Evolutionary conservation across 2,329 filamentous ascomycete species (phyloP).

Genomic region (Sclerotinia glacialis): DNA sequence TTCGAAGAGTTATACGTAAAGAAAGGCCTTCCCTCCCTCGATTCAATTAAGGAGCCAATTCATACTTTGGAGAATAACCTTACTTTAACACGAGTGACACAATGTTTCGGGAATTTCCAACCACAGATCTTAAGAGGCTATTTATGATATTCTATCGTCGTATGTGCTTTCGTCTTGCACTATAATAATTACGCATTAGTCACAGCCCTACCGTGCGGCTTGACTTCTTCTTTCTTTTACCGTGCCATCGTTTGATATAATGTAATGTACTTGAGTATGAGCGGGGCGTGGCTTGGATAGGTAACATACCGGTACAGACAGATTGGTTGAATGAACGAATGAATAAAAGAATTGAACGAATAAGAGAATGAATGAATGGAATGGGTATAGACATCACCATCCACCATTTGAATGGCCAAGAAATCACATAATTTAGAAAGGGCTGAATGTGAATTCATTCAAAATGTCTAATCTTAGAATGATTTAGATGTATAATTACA

Average conservation of each 20-base stretch:
- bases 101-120: not conserved
- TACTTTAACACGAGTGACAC: not conserved
- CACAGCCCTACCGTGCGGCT: conserved; percentile 20
- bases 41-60: not conserved
- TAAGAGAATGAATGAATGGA: not conserved
- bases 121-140: not conserved
- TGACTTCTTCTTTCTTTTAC: not conserved
- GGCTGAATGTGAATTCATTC: not conserved
- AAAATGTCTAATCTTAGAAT: conserved; percentile 3
- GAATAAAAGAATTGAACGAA: not conserved
- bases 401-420: not conserved
- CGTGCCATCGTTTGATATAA: not conserved
- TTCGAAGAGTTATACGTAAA: not conserved
- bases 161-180: not conserved
- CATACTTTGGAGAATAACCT: not conserved
- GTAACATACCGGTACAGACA: not conserved
- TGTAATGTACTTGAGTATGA: not conserved
- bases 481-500: not conserved
- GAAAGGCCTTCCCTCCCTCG: not conserved
- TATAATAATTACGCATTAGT: not conserved
- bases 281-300: not conserved
- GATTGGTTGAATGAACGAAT: not conserved
- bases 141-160: not conserved
- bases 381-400: not conserved
- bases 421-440: not conserved